phyloP scores from a whole-genome alignment of 306 rosid species.

The Notholithocarpus densiflorus region DNA sequence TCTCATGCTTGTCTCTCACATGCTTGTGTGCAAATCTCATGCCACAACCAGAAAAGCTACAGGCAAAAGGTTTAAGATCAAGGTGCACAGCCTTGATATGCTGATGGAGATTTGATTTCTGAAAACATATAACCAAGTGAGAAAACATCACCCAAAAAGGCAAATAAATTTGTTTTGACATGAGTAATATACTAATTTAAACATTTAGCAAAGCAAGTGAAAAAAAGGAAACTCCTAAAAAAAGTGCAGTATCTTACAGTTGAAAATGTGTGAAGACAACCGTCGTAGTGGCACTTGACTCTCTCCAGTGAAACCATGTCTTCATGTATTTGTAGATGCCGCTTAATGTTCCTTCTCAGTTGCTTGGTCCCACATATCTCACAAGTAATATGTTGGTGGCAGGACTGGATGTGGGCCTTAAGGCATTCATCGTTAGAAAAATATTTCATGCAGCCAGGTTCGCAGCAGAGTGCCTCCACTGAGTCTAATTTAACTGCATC shows the following conservation, averaged over 20 bases:
- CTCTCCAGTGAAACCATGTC: slow-evolving; percentile 11
- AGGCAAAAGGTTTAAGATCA: slow-evolving; percentile 49
- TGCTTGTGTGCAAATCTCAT: slow-evolving; percentile 89
- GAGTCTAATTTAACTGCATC: slow-evolving; percentile 67
- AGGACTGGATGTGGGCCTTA: slow-evolving; percentile 56
- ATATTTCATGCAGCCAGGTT: slow-evolving; percentile 66
- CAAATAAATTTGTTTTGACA: background rate
- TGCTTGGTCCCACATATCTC: slow-evolving; percentile 61
- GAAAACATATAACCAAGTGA: slow-evolving; percentile 6
- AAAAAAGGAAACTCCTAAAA: too few species aligned
- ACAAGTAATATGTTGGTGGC: slow-evolving; percentile 61
- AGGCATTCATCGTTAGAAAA: slow-evolving; percentile 65
- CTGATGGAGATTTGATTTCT: slow-evolving; percentile 73
- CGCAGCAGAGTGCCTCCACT: slow-evolving; percentile 59
- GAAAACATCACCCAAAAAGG: background rate
- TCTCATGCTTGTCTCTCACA: slow-evolving; percentile 82
- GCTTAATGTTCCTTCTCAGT: slow-evolving; percentile 70
- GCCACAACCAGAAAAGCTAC: slow-evolving; percentile 75
- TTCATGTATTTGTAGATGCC: slow-evolving; percentile 64
- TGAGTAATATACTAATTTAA: background rate
- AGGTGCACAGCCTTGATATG: slow-evolving; percentile 79
- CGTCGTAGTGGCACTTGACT: slow-evolving; percentile 50
- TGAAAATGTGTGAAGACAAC: slow-evolving; percentile 56
- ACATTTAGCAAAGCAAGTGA: background rate
- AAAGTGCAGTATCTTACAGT: slow-evolving; percentile 40